These are phyloP conservation scores for Cichorium intybus DNA, from an alignment of 140 eudicot species.

Conservation along the genomic window DNA sequence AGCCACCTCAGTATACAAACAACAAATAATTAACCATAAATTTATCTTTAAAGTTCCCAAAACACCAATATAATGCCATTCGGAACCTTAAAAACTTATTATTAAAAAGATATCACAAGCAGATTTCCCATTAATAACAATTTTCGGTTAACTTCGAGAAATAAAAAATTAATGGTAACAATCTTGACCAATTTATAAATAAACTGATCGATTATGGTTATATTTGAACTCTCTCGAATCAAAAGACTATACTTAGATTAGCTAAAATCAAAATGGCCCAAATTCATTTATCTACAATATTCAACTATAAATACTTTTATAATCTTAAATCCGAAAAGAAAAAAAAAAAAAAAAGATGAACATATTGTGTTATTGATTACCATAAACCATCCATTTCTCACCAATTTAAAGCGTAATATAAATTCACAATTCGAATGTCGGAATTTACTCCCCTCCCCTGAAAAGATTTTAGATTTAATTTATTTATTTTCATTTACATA, in stretches of 20 bases:
- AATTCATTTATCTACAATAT: too few species aligned
- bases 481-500: neutral
- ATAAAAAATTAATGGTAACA: neutral
- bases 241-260: too few species aligned
- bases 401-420: too few species aligned
- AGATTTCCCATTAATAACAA: neutral
- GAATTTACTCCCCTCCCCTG: neutral
- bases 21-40: neutral
- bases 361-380: neutral
- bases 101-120: neutral
- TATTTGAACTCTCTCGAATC: too few species aligned
- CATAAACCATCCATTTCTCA: too few species aligned
- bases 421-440: neutral
- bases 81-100: too few species aligned
- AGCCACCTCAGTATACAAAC: neutral
- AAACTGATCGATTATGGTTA: neutral
- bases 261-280: too few species aligned
- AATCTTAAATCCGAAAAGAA: neutral
- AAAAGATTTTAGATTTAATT: neutral
- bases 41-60: neutral
- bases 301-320: too few species aligned
- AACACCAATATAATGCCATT: neutral
- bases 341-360: neutral
- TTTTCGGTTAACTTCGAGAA: neutral
- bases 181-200: neutral